A percentile compares a stretch with the other conserved stretches of the same genome.
These are phyloP conservation scores for Cordyceps sp. DNA, from an alignment of 2,329 filamentous ascomycete species.

Conservation along the genomic window DNA sequence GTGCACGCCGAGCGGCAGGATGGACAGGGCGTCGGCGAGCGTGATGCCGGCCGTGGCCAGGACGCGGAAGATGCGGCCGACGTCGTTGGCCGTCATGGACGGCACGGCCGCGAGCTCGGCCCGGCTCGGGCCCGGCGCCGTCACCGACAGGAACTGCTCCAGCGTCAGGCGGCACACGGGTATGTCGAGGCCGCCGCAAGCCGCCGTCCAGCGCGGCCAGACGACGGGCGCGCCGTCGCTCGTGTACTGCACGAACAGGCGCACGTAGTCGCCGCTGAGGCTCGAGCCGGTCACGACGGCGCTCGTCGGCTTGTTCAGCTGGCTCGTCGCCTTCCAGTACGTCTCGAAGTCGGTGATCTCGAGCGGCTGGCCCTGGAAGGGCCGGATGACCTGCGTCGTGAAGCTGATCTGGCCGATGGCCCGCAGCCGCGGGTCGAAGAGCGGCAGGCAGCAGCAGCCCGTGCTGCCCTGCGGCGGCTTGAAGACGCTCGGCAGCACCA, in stretches of 20 bases:
- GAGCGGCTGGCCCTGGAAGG: constrained; percentile 77
- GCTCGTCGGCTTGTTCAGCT: constrained; percentile 64
- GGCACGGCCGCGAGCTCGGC: constrained; percentile 25
- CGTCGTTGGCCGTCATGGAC: constrained; percentile 30
- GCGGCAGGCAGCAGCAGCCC: constrained; percentile 67
- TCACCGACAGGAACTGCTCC: constrained; percentile 48
- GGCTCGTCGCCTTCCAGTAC: constrained; percentile 97
- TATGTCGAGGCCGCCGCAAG: constrained; percentile 61
- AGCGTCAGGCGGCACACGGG: constrained; percentile 66
- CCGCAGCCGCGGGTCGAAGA: constrained; percentile 82
- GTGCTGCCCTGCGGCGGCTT: constrained; percentile 57
- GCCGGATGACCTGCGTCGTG: constrained; percentile 90
- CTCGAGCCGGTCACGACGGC: constrained; percentile 90
- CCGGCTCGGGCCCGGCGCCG: constrained; percentile 23
- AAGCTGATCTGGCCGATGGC: constrained; percentile 91
- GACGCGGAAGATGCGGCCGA: constrained; percentile 53
- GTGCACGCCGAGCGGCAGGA: constrained; percentile 66
- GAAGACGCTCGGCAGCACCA: constrained; percentile 79
- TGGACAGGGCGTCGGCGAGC: constrained; percentile 56
- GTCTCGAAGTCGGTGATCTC: constrained; percentile 98
- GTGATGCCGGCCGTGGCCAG: constrained; percentile 65
- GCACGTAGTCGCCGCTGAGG: constrained; percentile 85
- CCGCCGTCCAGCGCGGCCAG: constrained; percentile 71
- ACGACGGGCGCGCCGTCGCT: constrained; percentile 75
- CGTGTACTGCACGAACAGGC: constrained; percentile 82